A percentile compares a stretch with the other conserved stretches of the same genome.
phyloP scores from a whole-genome alignment of 257 asterid species.

The Capsicum pubescens region DNA sequence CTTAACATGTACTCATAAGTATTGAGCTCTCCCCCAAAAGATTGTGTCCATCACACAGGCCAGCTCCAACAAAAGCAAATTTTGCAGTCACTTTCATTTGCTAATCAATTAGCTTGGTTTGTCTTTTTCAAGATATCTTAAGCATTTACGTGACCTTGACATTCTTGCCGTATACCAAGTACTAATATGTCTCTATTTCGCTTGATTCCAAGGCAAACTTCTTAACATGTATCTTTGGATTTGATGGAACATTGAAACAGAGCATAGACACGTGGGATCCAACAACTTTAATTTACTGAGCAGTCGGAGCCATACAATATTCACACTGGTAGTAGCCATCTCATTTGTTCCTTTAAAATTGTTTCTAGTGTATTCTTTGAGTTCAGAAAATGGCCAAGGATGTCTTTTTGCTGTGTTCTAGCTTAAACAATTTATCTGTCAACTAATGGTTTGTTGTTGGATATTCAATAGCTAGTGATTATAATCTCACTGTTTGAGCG shows the following conservation, averaged over 20 bases:
- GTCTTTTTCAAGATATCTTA: not conserved
- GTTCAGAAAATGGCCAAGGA: constrained; percentile 15
- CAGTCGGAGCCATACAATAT: constrained; percentile 96
- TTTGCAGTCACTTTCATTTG: not conserved
- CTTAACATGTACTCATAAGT: not conserved
- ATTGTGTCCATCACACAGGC: not conserved
- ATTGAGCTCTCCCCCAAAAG: constrained; percentile 4
- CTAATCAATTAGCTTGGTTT: constrained; percentile 26
- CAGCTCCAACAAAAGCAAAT: constrained; percentile 5
- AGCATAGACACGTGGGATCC: constrained; percentile 44
- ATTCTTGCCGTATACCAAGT: constrained; percentile 17
- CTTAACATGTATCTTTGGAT: constrained; percentile 24
- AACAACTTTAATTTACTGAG: constrained; percentile 84
- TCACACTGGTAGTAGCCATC: constrained; percentile 68
- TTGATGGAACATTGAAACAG: constrained; percentile 51
- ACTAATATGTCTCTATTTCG: constrained; percentile 12
- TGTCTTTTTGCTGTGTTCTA: constrained; percentile 8
- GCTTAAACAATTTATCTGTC: too few relatives aligned
- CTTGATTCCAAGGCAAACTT: not conserved
- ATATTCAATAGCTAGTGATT: not conserved
- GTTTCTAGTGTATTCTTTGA: constrained; percentile 9
- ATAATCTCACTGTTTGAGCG: not conserved
- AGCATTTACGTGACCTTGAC: constrained; percentile 16
- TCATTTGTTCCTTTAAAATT: constrained; percentile 19
- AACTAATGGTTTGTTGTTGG: not conserved